Percentiles rank a stretch among this genome's conserved stretches.
These are phyloP conservation scores for Parastagonospora nodorum DNA, from an alignment of 2,329 filamentous ascomycete species.

Conservation along the genomic window DNA sequence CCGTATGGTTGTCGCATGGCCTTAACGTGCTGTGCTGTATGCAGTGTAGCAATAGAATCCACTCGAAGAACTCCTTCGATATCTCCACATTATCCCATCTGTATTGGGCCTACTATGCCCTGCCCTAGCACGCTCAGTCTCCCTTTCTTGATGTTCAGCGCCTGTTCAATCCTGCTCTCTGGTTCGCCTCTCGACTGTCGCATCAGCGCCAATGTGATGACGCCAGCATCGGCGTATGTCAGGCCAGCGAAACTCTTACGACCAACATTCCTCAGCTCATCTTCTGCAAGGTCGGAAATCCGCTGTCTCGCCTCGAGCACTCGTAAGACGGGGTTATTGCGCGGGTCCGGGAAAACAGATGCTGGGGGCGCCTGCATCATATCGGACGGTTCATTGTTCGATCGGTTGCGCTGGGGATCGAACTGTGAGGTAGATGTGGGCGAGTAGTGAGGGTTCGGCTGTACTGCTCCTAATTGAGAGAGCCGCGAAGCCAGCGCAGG, in stretches of 20 bases:
- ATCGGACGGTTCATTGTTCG: constrained; percentile 30
- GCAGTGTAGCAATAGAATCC: constrained; percentile 12
- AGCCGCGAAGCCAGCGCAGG: constrained; percentile 80
- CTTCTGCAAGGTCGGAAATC: constrained; percentile 58
- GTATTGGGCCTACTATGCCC: constrained; percentile 31
- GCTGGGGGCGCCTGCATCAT: constrained; percentile 39
- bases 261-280: constrained; percentile 56
- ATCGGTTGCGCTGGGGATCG: constrained; percentile 37
- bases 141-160: constrained; percentile 40
- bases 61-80: constrained; percentile 2
- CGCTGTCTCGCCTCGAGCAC: constrained; percentile 58
- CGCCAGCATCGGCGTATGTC: constrained; percentile 52
- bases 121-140: constrained; percentile 33
- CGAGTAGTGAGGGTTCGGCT: constrained; percentile 62
- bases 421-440: constrained; percentile 57
- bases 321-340: constrained; percentile 60
- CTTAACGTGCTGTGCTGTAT: constrained; percentile 22
- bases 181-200: constrained; percentile 34
- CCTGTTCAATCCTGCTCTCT: constrained; percentile 36
- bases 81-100: constrained; percentile 11
- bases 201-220: constrained; percentile 47
- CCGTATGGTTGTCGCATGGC: constrained; percentile 9
- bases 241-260: constrained; percentile 48
- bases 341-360: constrained; percentile 39
- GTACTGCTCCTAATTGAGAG: constrained; percentile 64